Evolutionary conservation across 352 stramenopile species (phyloP).

Genomic region (Pythium brassicae): DNA sequence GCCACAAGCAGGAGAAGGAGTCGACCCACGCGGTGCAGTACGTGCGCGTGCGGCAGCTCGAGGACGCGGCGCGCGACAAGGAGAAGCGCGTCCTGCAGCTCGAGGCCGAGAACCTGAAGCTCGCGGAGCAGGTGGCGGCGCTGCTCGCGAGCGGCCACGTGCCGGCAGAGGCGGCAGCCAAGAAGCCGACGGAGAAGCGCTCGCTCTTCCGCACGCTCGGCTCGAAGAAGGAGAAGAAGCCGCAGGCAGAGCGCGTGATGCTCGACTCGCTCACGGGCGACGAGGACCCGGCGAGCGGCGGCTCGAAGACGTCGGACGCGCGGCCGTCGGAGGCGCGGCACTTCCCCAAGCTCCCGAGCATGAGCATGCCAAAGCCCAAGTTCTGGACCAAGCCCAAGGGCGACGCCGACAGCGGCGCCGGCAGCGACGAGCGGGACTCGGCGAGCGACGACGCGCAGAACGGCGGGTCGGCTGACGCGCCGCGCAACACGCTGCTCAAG

Average conservation of each 20-base stretch:
- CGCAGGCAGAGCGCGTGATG: slow-evolving; percentile 33
- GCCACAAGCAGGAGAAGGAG: slow-evolving; percentile 80
- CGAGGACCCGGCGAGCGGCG: slow-evolving; percentile 52
- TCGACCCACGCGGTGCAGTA: slow-evolving; percentile 63
- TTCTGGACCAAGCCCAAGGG: slow-evolving; percentile 67
- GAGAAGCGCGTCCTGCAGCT: slow-evolving; percentile 70
- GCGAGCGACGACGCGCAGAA: slow-evolving; percentile 28
- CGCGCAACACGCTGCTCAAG: slow-evolving; percentile 73
- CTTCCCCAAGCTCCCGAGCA: slow-evolving; percentile 59
- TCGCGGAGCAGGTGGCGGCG: slow-evolving; percentile 54
- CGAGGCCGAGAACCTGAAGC: slow-evolving; percentile 70
- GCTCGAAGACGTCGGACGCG: slow-evolving; percentile 44
- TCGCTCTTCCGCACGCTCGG: slow-evolving; percentile 83
- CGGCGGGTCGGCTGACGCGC: slow-evolving; percentile 36
- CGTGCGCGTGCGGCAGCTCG: slow-evolving; percentile 71
- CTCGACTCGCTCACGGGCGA: slow-evolving; percentile 76
- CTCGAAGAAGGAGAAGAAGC: slow-evolving; percentile 77
- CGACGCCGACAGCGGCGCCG: slow-evolving; percentile 34
- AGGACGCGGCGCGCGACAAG: slow-evolving; percentile 68
- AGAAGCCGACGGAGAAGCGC: slow-evolving; percentile 59
- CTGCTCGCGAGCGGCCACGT: slow-evolving; percentile 31
- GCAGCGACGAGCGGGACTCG: slow-evolving; percentile 43
- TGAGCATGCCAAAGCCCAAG: slow-evolving; percentile 62
- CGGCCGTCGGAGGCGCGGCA: slow-evolving; percentile 44
- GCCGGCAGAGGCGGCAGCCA: slow-evolving; percentile 36